These are phyloP conservation scores for Penicillium waksmanii DNA, from an alignment of 495 filamentous ascomycete genomes.

Conservation along the genomic window DNA sequence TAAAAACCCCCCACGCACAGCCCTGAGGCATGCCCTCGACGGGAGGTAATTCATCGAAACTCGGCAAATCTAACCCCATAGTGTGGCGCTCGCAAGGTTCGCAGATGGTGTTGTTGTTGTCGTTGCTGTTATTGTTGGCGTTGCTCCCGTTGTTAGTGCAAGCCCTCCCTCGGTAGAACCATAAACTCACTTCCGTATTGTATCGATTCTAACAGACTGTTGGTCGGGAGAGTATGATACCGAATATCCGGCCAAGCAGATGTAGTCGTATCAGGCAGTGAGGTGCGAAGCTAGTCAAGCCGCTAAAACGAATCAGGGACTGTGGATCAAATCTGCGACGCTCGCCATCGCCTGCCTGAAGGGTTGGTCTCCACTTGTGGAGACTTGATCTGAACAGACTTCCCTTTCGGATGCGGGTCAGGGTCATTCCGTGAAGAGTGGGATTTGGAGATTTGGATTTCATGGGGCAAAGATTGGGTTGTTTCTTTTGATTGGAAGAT, in stretches of 20 bases:
- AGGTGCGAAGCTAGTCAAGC: conserved; percentile 1
- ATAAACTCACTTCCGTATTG: too few relatives aligned
- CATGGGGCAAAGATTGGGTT: neutral
- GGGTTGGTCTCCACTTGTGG: conserved; percentile 13
- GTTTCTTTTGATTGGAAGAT: neutral
- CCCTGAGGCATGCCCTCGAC: conserved; percentile 65
- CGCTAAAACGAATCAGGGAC: neutral
- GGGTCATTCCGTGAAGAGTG: neutral
- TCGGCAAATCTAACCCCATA: conserved; percentile 30
- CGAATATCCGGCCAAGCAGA: neutral
- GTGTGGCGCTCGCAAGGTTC: too few relatives aligned
- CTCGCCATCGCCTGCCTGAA: conserved; percentile 15
- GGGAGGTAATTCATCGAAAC: conserved; percentile 62
- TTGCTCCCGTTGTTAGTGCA: too few relatives aligned
- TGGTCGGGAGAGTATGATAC: neutral
- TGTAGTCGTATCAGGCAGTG: conserved; percentile 5
- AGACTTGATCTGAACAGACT: neutral
- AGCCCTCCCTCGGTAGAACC: too few relatives aligned
- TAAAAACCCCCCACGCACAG: conserved; percentile 68
- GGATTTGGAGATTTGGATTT: neutral
- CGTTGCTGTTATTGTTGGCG: too few relatives aligned
- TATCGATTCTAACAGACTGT: too few relatives aligned
- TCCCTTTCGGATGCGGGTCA: conserved; percentile 1
- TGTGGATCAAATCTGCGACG: conserved; percentile 7
- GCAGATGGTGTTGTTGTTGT: too few relatives aligned